phyloP scores from a whole-genome alignment of 1,284 basidiomycete genomes.

The Papiliotrema nemorosa region DNA sequence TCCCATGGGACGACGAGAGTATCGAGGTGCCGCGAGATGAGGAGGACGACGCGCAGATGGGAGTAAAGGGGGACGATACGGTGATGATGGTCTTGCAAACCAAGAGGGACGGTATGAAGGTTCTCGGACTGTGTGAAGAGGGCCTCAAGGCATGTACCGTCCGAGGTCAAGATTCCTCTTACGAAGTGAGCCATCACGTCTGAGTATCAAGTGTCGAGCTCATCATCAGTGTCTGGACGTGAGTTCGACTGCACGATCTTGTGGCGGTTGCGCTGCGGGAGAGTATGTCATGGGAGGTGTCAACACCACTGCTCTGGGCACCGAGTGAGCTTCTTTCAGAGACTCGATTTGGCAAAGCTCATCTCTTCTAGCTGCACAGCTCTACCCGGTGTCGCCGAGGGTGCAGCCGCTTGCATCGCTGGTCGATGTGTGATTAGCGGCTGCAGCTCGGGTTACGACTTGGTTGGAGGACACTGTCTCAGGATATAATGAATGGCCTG shows the following conservation, averaged over 20 bases:
- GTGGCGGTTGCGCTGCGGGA: background rate
- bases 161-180: background rate
- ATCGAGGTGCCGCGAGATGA: background rate
- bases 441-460: background rate
- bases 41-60: background rate
- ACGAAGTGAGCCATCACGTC: background rate
- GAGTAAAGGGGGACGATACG: background rate
- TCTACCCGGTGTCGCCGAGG: background rate
- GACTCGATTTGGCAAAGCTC: too few species aligned
- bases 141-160: background rate
- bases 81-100: background rate
- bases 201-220: background rate
- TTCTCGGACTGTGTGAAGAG: background rate
- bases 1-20: background rate
- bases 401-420: background rate
- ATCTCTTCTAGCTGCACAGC: conserved; percentile 1
- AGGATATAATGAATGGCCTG: background rate
- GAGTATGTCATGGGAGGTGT: background rate
- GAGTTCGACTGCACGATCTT: background rate
- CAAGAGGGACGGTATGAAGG: background rate
- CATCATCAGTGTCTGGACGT: conserved; percentile 1
- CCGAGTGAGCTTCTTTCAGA: background rate
- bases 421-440: background rate
- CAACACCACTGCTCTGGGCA: background rate
- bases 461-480: background rate